Evolutionary conservation across 1,284 basidiomycete species (phyloP), one percentile per base, ranked within the genome.

Genomic region (Xerocomus minutiporus): DNA sequence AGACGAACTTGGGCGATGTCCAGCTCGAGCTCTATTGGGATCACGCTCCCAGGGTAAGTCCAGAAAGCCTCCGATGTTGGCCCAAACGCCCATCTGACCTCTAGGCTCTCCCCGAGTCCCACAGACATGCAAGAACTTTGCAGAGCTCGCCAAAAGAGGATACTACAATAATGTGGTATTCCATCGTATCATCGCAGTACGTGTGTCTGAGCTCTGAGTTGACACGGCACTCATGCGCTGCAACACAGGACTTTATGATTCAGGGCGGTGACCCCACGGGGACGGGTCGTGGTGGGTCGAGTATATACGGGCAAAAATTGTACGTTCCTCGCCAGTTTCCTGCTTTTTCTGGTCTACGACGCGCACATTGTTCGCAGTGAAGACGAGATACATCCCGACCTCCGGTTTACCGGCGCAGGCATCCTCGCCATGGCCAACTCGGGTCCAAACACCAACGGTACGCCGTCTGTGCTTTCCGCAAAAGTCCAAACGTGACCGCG

Each of bases 401-500:
- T 97, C 58, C 79, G 93, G 40, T 97, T 97, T 73, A 93, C 92
- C 3, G 94, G 94, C n/a, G 93, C 93, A 42, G 94, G 94, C 26
- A 94, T 97, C 52, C 80, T 97, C 23, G 94, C 93, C 8, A 97
- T 97, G 94, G 94, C 94, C 3, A 97, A 97, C 69, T 88, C 90
- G 35, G 93, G 93, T 1, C 93, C 93, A 6, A 94, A 97, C 66
- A 91, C 90, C 11, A 97, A 97, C 67, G 92, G 93, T 86, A 54
- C 48, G 79, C 53, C 48, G 53, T 49, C 13, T 17, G 13, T 11
- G 12, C 5, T 17, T 15, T 15, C 1, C 23, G 5, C 5, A 20
- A 12, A 9, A 20, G 15, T 13, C 25, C 15, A 41, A 8, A 5
- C 26, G 11, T 17, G 41, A 36, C 26, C 8, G 29, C 26, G 8